Base-by-base conservation (phyloP, 208 protist genomes). In the Trypanosoma scelopori region DNA sequence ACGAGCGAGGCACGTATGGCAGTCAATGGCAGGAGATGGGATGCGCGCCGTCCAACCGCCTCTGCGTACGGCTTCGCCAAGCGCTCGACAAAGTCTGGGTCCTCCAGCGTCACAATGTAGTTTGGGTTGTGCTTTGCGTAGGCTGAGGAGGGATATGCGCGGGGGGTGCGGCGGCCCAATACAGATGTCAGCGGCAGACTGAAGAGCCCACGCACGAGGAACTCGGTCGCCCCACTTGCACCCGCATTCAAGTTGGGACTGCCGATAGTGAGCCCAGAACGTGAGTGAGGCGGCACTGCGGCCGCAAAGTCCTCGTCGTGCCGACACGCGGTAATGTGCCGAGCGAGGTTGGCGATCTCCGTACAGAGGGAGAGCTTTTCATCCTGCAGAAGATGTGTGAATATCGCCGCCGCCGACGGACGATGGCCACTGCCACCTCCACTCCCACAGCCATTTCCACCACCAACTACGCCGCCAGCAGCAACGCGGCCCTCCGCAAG, bases 11-110 rank as follows among this genome's bases (percentile, higher is more conserved):
- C 50, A 30, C 65, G 65, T 63, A 89, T 84, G 18, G 59, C 64
- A 28, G 71, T 45, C 35, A 93, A 68, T 3, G 87, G 79, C 30
- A 93, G 79, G n/a, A 88, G 74, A 49, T 83, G 71, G 3, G 69
- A 73, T 22, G 80, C 75, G 30, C 69, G 70, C 15, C 60, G 23
- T 23, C 84, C 87, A 42, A 93, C 72, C 28, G 57, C 59, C 28
- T 84, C 74, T 16, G 50, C 52, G 53, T 93, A 93, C 35, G 69
- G 70, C 35, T 67, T 66, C 53, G 79, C 53, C 50, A 93, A 67
- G 22, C 71, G 53, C 52, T 76, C 71, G 18, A 69, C 67, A 65
- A 84, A 82, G 45, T 76, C 35, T 37, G 46, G 47, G 37, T 78
- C 75, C 52, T 78, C 67, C 22, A 87, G 35, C 41, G 60, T 75